Evolutionary conservation across 371 early-diverging fungal species (phyloP), one percentile per base, ranked within the genome.

Genomic region (Blastocladiella emersonii): DNA sequence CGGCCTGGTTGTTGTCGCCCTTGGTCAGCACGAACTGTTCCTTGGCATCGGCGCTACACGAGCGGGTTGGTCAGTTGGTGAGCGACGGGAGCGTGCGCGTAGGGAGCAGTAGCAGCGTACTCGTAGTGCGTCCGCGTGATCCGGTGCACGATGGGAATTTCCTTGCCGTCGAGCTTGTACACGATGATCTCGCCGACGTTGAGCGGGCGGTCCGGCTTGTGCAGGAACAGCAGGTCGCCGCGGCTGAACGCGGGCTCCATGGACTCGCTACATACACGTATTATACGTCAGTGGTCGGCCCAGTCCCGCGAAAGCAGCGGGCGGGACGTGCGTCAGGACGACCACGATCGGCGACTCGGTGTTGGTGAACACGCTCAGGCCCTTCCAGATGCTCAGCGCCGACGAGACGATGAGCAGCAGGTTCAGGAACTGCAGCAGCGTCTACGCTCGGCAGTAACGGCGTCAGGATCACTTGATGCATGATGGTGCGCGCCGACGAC

Each of bases 171-270:
- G 62, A 98, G 72, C 73, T 97, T 94, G 80, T 90, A 99, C 7
- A 99, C 99, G 63, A 84, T 82, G 63, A 99, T 96, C 67, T 99
- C 98, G 65, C 98, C 98, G 34, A 90, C 83, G 37, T 80, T 74
- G 30, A 94, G 76, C 21, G 92, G 88, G 12, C 74, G 76, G 44
- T 78, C 73, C 43, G 82, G 81, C 64, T 89, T 77, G 56, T 82
- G 74, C 43, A 99, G 77, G 65, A 98, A 87, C 30, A 99, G 78
- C 64, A 99, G 86, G 72, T 99, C 99, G 34, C 99, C 99, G 66
- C 97, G 81, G 65, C 90, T 80, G 72, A 98, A 98, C 32, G 95
- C 98, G 37, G 99, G 99, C 65, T 91, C 92, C 99, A 99, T 99
- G 74, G 92, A 92, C 66, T 92, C 99, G 75, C 95, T 97, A 64